A percentile compares a stretch with the other conserved stretches of the same genome.
These are phyloP conservation scores for Pharnaceum exiguum DNA, from an alignment of 148 eudicot genomes.

Conservation along the genomic window DNA sequence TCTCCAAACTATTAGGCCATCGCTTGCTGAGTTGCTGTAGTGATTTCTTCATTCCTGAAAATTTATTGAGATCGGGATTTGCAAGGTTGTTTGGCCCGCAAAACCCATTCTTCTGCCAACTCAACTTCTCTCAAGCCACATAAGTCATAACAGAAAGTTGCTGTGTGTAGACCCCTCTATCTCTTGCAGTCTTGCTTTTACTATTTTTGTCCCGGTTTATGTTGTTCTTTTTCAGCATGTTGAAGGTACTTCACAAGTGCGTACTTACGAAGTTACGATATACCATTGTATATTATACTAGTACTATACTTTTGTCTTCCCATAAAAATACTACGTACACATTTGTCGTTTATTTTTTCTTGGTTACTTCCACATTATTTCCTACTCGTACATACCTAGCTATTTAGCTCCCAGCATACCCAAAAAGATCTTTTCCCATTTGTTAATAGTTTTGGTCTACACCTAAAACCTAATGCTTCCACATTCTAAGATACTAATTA, in stretches of 20 bases:
- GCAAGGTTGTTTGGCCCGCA: slow-evolving; percentile 27
- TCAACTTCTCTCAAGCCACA: slow-evolving; percentile 22
- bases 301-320: background rate
- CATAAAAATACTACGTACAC: background rate
- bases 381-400: slow-evolving; percentile 12
- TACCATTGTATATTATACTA: background rate
- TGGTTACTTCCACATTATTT: slow-evolving; percentile 12
- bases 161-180: slow-evolving; percentile 16
- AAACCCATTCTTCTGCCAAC: slow-evolving; percentile 31
- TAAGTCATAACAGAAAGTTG: slow-evolving; percentile 1
- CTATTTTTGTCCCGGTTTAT: slow-evolving; percentile 3
- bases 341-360: slow-evolving; percentile 9
- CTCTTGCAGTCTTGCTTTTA: background rate
- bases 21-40: too few relatives aligned
- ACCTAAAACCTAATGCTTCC: slow-evolving; percentile 14
- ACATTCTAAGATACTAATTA: background rate
- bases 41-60: too few relatives aligned
- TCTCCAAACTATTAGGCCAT: too few relatives aligned
- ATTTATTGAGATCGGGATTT: slow-evolving; percentile 14
- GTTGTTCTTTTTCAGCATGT: slow-evolving; percentile 4
- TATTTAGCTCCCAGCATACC: slow-evolving; percentile 15
- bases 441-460: background rate
- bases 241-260: slow-evolving; percentile 2
- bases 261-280: too few relatives aligned
- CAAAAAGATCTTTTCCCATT: slow-evolving; percentile 14